Conservation (phyloP, 2,329 filamentous ascomycete genomes). For the Hypoxylon sp. region DNA sequence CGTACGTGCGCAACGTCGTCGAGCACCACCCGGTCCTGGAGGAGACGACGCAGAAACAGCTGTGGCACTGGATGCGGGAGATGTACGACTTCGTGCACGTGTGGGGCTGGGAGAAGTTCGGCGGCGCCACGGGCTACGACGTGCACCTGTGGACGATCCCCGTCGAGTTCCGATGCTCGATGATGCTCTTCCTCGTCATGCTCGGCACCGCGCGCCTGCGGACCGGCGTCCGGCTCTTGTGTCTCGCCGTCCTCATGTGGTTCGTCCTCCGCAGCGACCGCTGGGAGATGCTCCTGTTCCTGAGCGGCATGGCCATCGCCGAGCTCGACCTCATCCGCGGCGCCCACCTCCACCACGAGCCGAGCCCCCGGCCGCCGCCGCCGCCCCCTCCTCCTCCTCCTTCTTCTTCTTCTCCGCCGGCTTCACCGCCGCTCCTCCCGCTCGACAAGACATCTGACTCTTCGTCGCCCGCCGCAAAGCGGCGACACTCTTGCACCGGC, state of each 20-base stretch:
- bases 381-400: slow-evolving; percentile 22
- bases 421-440: slow-evolving; percentile 39
- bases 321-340: slow-evolving; percentile 65
- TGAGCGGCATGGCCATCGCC: slow-evolving; percentile 65
- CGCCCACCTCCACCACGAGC: too few relatives aligned
- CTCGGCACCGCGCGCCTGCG: slow-evolving; percentile 62
- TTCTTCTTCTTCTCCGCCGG: slow-evolving; percentile 26
- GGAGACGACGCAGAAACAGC: slow-evolving; percentile 54
- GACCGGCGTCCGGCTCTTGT: slow-evolving; percentile 56
- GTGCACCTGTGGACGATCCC: slow-evolving; percentile 73
- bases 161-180: slow-evolving; percentile 68
- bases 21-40: slow-evolving; percentile 60
- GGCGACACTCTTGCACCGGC: slow-evolving; percentile 12
- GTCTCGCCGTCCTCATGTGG: slow-evolving; percentile 56
- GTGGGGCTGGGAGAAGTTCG: slow-evolving; percentile 63
- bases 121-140: slow-evolving; percentile 64
- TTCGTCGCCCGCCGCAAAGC: slow-evolving; percentile 16
- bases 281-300: slow-evolving; percentile 69
- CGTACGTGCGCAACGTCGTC: slow-evolving; percentile 61
- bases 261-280: slow-evolving; percentile 61
- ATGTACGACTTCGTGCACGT: slow-evolving; percentile 64
- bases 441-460: slow-evolving; percentile 39
- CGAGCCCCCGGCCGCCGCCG: slow-evolving; percentile 43
- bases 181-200: slow-evolving; percentile 67
- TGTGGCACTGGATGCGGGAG: slow-evolving; percentile 59